Base-by-base conservation (phyloP, 768 basidiomycete genomes). In the Xerocomus spinulosus region DNA sequence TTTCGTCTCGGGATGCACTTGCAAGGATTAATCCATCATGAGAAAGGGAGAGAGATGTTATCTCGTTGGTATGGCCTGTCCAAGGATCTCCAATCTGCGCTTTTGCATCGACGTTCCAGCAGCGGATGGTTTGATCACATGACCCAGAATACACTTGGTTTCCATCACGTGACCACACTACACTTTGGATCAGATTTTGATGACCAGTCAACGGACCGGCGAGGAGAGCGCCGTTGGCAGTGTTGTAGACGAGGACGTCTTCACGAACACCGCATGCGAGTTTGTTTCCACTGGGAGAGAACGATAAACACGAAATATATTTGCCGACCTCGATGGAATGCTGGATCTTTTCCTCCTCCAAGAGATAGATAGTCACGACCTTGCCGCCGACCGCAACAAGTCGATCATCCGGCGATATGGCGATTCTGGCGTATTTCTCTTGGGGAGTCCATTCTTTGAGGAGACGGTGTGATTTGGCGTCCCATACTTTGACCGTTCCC, bases 81-180 rank as follows among this genome's bases (percentile, higher is more conserved):
- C 36, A 37, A 2, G 9, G 20, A 12, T 3, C 10, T 23, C 21
- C 21, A 23, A 24, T 21, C 17, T 2, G 35, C 12, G 42, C n/a
- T 14, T 35, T 26, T n/a, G 41, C 38, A 4, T 8, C 14, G 1
- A 15, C n/a, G 9, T 25, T 29, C 48, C 48, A 43, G 24, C 34
- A 37, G 5, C 29, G 15, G 4, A 49, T 49, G 12, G 41, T 38
- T 35, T 37, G 2, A 20, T 43, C 34, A 5, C 14, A 0, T 6
- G 48, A 44, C 7, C 34, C 18, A 17, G 51, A 52, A 24, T 44
- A 52, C 33, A 52, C 15, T 26, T 12, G 30, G 3, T 14, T 21
- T 14, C 46, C 51, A 42, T 52, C 46, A 4, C 12, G 46, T 12
- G 51, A 44, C 51, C 46, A 52, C 15, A 37, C 4, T 3, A 48